phyloP scores from a whole-genome alignment of 164 flowering plant genomes.

The Tetracentron sinense region DNA sequence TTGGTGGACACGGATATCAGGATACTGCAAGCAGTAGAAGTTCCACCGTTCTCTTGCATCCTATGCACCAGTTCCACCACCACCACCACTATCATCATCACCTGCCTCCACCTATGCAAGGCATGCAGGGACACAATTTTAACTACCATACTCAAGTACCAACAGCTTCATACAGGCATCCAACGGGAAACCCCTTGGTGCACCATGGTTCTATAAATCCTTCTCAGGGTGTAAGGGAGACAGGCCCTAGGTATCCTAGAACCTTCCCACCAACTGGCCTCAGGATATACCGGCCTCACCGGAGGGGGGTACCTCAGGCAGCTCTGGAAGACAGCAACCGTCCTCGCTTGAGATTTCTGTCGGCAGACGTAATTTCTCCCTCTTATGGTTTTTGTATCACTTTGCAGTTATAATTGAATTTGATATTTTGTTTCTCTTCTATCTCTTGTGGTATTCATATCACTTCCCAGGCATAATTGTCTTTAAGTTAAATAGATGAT shows the following conservation, averaged over 20 bases:
- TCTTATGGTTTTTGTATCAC: background rate
- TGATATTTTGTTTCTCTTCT: too few relatives aligned
- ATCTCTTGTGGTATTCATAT: too few relatives aligned
- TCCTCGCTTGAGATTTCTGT: conserved; percentile 52
- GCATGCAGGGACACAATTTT: conserved; percentile 38
- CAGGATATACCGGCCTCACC: conserved; percentile 43
- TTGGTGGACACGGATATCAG: conserved; percentile 38
- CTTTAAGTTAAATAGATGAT: too few relatives aligned
- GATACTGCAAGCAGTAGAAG: conserved; percentile 36
- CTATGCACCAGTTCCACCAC: conserved; percentile 39
- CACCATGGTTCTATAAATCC: conserved; percentile 23
- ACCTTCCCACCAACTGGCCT: conserved; percentile 43
- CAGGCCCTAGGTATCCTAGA: conserved; percentile 36
- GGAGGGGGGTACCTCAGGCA: conserved; percentile 36
- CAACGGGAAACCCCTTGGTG: conserved; percentile 25
- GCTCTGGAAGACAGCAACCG: conserved; percentile 35
- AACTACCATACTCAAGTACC: conserved; percentile 40
- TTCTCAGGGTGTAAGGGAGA: conserved; percentile 34
- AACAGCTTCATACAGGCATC: conserved; percentile 36
- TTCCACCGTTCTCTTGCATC: conserved; percentile 36
- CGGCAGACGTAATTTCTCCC: conserved; percentile 49
- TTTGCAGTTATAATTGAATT: background rate
- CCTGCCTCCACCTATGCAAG: conserved; percentile 38
- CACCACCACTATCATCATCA: conserved; percentile 21
- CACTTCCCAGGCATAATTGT: background rate